Conservation (phyloP, 2,329 filamentous ascomycete species). For the Bertia moriformis region DNA sequence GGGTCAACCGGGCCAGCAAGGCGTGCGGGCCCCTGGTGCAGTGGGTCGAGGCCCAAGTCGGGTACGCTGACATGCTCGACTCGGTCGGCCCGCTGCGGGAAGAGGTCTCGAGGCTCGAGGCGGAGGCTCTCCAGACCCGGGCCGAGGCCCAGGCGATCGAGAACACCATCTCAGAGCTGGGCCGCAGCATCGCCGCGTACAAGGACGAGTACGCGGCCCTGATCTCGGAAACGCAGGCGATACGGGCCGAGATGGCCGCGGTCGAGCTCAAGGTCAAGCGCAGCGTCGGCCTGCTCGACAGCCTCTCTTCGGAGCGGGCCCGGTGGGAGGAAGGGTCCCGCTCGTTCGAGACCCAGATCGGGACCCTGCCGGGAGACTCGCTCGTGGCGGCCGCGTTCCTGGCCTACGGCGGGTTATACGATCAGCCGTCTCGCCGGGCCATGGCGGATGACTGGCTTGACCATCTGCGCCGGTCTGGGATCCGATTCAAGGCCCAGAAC, state of each 20-base stretch:
- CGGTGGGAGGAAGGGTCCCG: slow-evolving; percentile 96
- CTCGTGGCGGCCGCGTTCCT: slow-evolving; percentile 93
- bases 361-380: slow-evolving; percentile 88
- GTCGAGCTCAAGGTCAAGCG: slow-evolving; percentile 97
- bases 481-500: slow-evolving; percentile 84
- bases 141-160: slow-evolving; percentile 85
- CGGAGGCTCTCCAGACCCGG: slow-evolving; percentile 83
- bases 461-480: slow-evolving; percentile 78
- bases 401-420: slow-evolving; percentile 90
- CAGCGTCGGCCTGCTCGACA: slow-evolving; percentile 85
- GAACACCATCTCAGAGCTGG: slow-evolving; percentile 56
- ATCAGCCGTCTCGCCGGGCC: slow-evolving; percentile 91
- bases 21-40: slow-evolving; percentile 93
- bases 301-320: slow-evolving; percentile 78
- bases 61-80: slow-evolving; percentile 93
- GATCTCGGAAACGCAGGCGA: slow-evolving; percentile 91
- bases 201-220: slow-evolving; percentile 90
- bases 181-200: slow-evolving; percentile 84
- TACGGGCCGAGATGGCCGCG: slow-evolving; percentile 90
- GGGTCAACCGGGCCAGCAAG: slow-evolving; percentile 89
- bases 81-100: slow-evolving; percentile 81
- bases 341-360: slow-evolving; percentile 95
- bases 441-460: slow-evolving; percentile 98
- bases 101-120: slow-evolving; percentile 75
- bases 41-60: slow-evolving; percentile 93